Base-by-base conservation (phyloP, 176 grass and related monocot species). In the Guadua angustifolia region DNA sequence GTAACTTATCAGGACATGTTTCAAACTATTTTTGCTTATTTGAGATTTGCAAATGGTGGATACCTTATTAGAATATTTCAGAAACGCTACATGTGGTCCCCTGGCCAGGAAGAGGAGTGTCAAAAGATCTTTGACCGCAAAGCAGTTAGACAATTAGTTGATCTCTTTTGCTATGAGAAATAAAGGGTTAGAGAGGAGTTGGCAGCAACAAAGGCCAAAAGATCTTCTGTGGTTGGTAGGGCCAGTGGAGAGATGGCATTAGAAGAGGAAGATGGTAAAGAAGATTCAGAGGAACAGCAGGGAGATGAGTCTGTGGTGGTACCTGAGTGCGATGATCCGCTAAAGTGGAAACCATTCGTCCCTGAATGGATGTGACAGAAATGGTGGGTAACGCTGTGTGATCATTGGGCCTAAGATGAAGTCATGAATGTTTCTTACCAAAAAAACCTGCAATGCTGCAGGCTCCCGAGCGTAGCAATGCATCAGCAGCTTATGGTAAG, bases 381-480 rank as follows among this genome's bases (percentile, higher is more conserved):
- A 75, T 85, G 82, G 87, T 85, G 82, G 87, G 87, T 81, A 76
- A 89, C 71, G 88, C 61, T 89, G 71, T 82, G 83, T 82, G 88
- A 89, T 24, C 77, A 85, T 77, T 89, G 88, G 88, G 77, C 83
- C 25, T 71, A 80, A 71, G 88, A 86, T 4, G 88, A 89, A 69
- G 73, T 82, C 57, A 70, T 77, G 83, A 81, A 85, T 64, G 38
- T 77, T 57, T 89, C 88, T 70, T 86, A 77, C 83, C 88, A 77
- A 71, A 85, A 85, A 89, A 56, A 85, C 43, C 1, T 71, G 64
- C 85, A 39, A 43, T 33, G 53, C 70, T 69, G 52, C 69, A 62
- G 62, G 29, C 17, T 75, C 43, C 61, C 62, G 0, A 89, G 52
- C 24, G 13, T 80, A 75, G 36, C 61, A 85, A n/a, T 22, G 13